Evolutionary conservation across 106 monocot species (phyloP).

Genomic region (Agapanthus africanus): DNA sequence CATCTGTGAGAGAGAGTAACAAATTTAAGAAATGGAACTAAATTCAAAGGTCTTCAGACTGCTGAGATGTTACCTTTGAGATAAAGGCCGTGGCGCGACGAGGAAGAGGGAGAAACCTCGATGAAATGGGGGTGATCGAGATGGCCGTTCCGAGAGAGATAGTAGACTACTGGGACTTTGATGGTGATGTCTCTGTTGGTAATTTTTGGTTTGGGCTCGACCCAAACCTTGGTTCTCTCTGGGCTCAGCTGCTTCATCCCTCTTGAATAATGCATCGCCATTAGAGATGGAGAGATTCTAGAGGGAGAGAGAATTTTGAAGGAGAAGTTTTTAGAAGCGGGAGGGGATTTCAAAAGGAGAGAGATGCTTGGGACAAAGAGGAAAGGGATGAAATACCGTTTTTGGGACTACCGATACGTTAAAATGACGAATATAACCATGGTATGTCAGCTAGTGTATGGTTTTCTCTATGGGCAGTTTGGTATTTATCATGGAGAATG

Average conservation of each 20-base stretch:
- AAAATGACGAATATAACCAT: too few species aligned
- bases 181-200: constrained; percentile 32
- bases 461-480: too few species aligned
- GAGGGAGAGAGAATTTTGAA: not conserved
- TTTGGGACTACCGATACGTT: too few species aligned
- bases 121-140: constrained; percentile 97
- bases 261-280: constrained; percentile 20
- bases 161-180: constrained; percentile 75
- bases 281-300: not conserved
- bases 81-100: constrained; percentile 47
- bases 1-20: constrained; percentile 27
- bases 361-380: not conserved
- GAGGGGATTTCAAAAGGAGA: not conserved
- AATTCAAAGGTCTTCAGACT: not conserved
- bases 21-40: not conserved
- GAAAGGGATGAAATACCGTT: not conserved
- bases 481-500: too few species aligned
- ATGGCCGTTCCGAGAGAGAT: constrained; percentile 66
- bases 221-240: constrained; percentile 68
- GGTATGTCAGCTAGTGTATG: too few species aligned
- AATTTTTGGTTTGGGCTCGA: constrained; percentile 40
- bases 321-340: not conserved
- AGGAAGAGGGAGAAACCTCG: constrained; percentile 71
- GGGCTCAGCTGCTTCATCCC: constrained; percentile 40
- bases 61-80: constrained; percentile 39